Percentiles rank a stretch among this genome's conserved stretches.
These are phyloP conservation scores for Xylariaceae sp. DNA, from an alignment of 2,329 filamentous ascomycete species.

Conservation along the genomic window DNA sequence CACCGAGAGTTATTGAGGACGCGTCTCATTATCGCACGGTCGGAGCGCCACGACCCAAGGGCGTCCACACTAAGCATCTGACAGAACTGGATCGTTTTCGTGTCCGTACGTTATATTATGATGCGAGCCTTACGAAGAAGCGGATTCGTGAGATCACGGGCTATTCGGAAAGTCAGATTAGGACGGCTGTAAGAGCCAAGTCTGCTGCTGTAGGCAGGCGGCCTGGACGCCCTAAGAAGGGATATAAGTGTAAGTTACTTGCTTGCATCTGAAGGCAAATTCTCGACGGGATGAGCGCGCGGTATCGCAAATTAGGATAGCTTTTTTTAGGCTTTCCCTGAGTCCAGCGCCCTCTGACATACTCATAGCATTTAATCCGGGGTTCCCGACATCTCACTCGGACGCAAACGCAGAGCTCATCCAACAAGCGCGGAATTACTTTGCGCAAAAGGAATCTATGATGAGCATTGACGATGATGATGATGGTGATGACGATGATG, in stretches of 20 bases:
- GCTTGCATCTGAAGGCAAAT: no score
- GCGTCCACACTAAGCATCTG: conserved; percentile 38
- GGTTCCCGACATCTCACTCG: background rate
- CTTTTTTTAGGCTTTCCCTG: no score
- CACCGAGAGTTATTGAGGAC: conserved; percentile 19
- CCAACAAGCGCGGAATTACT: conserved; percentile 18
- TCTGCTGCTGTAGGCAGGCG: conserved; percentile 31
- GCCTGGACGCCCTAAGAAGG: conserved; percentile 35
- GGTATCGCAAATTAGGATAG: no score
- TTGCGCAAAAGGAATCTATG: conserved; percentile 10
- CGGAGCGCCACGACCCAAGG: conserved; percentile 30
- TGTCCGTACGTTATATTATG: conserved; percentile 39
- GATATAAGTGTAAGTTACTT: conserved; percentile 29
- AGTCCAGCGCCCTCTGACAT: background rate
- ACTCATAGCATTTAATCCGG: conserved; percentile 4
- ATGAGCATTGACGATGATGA: background rate
- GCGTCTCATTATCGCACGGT: background rate
- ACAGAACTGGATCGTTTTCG: conserved; percentile 38
- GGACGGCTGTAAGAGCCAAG: conserved; percentile 35
- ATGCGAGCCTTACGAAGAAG: conserved; percentile 33
- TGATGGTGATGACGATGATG: background rate
- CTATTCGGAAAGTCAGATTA: conserved; percentile 39
- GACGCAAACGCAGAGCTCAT: conserved; percentile 22
- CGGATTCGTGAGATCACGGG: conserved; percentile 39
- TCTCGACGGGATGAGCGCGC: no score